phyloP scores from a whole-genome alignment of 805 yeast genomes.

The Cyberlindnera petersonii region DNA sequence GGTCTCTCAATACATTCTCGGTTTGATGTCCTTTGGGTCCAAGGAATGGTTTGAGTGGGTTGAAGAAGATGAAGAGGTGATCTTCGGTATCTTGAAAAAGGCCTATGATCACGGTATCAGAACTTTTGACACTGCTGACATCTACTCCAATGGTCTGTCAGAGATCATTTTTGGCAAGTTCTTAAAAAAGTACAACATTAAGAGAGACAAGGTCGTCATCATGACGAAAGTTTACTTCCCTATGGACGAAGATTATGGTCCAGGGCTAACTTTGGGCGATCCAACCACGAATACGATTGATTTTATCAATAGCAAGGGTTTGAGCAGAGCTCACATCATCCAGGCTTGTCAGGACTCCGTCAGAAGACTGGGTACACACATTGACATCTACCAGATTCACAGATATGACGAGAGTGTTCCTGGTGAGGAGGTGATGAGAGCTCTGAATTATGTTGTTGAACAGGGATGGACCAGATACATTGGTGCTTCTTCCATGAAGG shows the following conservation, averaged over 20 bases:
- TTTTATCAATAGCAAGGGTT: constrained; percentile 33
- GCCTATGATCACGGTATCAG: constrained; percentile 43
- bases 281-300: not conserved
- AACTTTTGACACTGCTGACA: constrained; percentile 49
- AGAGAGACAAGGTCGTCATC: constrained; percentile 50
- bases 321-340: constrained; percentile 43
- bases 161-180: constrained; percentile 50
- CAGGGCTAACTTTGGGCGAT: not conserved
- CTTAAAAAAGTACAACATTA: constrained; percentile 45
- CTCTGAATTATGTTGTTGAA: constrained; percentile 47
- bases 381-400: constrained; percentile 51
- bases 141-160: constrained; percentile 43
- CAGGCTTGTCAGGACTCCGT: constrained; percentile 39
- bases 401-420: constrained; percentile 43
- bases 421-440: constrained; percentile 48
- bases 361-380: constrained; percentile 41
- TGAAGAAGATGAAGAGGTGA: constrained; percentile 42
- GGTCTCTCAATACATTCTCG: constrained; percentile 45
- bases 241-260: constrained; percentile 8
- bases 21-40: constrained; percentile 44
- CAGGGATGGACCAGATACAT: constrained; percentile 48
- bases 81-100: constrained; percentile 39
- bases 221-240: constrained; percentile 37
- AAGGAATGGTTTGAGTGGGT: constrained; percentile 39
- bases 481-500: constrained; percentile 60